phyloP scores from a whole-genome alignment of 2,329 filamentous ascomycete species.

The Diplodia corticola region DNA sequence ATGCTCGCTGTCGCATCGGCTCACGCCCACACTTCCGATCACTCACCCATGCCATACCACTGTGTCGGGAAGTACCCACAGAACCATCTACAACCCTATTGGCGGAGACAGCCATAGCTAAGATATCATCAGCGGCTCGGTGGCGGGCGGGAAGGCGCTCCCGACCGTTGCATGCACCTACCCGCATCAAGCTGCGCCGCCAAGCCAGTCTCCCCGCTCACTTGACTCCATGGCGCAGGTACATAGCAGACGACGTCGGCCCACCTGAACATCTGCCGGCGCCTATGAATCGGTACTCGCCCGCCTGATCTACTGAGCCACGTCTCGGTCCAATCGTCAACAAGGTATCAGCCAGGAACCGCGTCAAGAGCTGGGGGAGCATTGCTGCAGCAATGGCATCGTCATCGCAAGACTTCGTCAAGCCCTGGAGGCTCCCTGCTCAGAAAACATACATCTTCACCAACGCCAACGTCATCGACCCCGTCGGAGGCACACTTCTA shows the following conservation, averaged over 20 bases:
- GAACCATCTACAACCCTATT: background rate
- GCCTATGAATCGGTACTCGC: background rate
- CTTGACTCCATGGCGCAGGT: background rate
- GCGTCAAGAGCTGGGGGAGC: background rate
- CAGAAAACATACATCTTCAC: slow-evolving; percentile 38
- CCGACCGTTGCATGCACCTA: background rate
- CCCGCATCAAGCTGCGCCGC: background rate
- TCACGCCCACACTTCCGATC: background rate
- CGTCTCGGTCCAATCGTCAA: background rate
- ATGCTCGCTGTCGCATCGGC: background rate
- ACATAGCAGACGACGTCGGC: no score
- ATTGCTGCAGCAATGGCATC: background rate
- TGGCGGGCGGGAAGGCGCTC: background rate
- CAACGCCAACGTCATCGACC: slow-evolving; percentile 50
- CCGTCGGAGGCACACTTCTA: slow-evolving; percentile 34
- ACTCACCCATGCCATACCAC: background rate
- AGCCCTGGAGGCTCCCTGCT: slow-evolving; percentile 31
- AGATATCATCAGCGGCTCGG: background rate
- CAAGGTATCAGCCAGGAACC: no score
- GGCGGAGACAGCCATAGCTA: background rate
- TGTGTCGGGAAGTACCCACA: background rate
- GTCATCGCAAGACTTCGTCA: background rate
- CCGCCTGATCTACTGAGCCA: background rate
- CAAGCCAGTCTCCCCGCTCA: background rate
- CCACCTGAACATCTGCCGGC: background rate